These are phyloP conservation scores for Oxyria digyna DNA, from an alignment of 148 eudicot genomes.

Conservation along the genomic window DNA sequence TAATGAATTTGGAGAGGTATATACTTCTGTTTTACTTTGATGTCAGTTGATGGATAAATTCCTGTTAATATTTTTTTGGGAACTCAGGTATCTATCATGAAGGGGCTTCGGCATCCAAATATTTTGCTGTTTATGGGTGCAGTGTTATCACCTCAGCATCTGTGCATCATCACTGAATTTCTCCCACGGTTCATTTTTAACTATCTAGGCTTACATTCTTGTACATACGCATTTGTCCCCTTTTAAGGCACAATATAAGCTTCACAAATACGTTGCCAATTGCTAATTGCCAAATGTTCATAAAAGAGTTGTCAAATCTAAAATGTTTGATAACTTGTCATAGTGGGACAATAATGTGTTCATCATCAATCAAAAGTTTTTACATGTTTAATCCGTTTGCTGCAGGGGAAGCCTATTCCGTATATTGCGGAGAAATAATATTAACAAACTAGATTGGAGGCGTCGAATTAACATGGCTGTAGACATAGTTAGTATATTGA, in stretches of 20 bases:
- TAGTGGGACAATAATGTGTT: not conserved
- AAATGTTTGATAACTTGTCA: not conserved
- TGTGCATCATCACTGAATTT: constrained; percentile 92
- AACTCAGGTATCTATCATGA: constrained; percentile 89
- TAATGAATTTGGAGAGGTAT: no score
- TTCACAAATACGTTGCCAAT: not conserved
- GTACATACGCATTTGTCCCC: not conserved
- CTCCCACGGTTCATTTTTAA: constrained; percentile 70
- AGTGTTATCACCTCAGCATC: constrained; percentile 83
- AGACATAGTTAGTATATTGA: constrained; percentile 59
- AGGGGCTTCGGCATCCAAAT: constrained; percentile 97
- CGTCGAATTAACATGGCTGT: constrained; percentile 88
- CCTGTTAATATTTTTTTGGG: no score
- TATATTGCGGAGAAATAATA: constrained; percentile 52
- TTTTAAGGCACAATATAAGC: not conserved
- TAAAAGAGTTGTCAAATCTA: not conserved
- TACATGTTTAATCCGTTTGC: not conserved
- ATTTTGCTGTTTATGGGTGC: constrained; percentile 98
- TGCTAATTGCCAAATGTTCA: not conserved
- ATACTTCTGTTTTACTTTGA: not conserved
- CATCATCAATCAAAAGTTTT: not conserved
- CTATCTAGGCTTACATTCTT: not conserved
- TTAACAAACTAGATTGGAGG: constrained; percentile 68
- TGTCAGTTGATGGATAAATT: not conserved
- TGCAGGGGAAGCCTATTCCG: constrained; percentile 89